A percentile compares a stretch with the other conserved stretches of the same genome.
Evolutionary conservation across 2,329 filamentous ascomycete species (phyloP).

Genomic region (Ceratocystis albifundus): DNA sequence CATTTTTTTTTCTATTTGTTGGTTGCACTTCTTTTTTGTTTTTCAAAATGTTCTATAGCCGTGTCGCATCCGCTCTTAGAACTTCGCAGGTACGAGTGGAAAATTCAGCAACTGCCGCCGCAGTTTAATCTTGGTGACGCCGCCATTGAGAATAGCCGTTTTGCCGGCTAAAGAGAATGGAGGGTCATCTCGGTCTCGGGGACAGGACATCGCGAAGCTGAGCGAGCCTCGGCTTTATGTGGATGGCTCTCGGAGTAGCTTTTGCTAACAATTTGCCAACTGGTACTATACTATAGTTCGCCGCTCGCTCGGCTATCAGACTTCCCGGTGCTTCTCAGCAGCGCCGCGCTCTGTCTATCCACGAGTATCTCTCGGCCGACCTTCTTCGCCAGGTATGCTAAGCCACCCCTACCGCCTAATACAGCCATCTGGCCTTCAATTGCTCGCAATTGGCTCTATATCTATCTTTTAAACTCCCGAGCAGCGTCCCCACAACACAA

Average conservation of each 20-base stretch:
- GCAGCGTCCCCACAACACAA: background rate
- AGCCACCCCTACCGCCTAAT: background rate
- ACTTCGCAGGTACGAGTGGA: slow-evolving; percentile 15
- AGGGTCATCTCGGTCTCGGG: slow-evolving; percentile 7
- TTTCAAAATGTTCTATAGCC: slow-evolving; percentile 23
- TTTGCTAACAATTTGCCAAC: slow-evolving; percentile 12
- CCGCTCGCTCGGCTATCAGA: slow-evolving; percentile 39
- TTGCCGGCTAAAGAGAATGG: background rate
- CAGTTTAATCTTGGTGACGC: background rate
- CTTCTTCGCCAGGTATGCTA: slow-evolving; percentile 60
- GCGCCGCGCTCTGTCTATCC: slow-evolving; percentile 81
- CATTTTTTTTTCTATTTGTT: slow-evolving; percentile 20
- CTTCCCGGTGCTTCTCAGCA: slow-evolving; percentile 62
- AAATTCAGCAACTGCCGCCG: background rate
- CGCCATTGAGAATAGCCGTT: background rate
- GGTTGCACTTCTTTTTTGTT: slow-evolving; percentile 23
- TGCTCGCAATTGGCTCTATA: background rate
- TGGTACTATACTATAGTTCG: slow-evolving; percentile 26
- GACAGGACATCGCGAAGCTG: slow-evolving; percentile 19
- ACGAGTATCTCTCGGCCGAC: slow-evolving; percentile 94
- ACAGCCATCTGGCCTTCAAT: background rate
- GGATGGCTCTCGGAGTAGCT: slow-evolving; percentile 13
- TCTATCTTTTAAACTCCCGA: background rate
- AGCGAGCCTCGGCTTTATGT: slow-evolving; percentile 23
- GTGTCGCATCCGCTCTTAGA: slow-evolving; percentile 23